A percentile compares a stretch with the other conserved stretches of the same genome.
These are phyloP conservation scores for Dioscorea dumetorum DNA, from an alignment of 106 monocot genomes.

Conservation along the genomic window DNA sequence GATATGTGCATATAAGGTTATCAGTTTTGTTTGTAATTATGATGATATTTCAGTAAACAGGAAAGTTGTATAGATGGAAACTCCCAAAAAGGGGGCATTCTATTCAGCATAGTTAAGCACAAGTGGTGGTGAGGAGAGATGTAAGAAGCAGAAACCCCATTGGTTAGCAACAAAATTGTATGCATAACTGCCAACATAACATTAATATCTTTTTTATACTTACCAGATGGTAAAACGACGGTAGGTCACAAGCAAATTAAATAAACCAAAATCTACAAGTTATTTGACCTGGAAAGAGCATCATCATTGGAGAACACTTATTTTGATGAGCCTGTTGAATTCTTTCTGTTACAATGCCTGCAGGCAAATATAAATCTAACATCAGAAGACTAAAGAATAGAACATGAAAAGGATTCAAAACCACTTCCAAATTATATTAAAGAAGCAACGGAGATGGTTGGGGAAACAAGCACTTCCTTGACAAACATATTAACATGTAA, in stretches of 20 bases:
- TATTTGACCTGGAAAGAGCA: conserved; percentile 82
- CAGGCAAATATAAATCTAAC: background rate
- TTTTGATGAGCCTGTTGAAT: conserved; percentile 63
- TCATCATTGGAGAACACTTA: conserved; percentile 47
- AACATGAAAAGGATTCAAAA: background rate
- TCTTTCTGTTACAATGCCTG: conserved; percentile 76
- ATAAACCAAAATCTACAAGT: background rate
- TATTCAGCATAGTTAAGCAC: no score
- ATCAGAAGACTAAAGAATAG: background rate
- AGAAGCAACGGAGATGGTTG: background rate
- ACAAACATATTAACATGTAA: background rate
- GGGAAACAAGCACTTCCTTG: background rate
- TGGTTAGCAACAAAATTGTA: background rate
- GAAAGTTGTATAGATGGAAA: no score
- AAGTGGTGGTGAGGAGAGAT: background rate
- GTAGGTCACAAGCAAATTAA: background rate
- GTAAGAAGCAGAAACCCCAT: background rate
- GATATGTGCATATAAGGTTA: no score
- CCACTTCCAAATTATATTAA: background rate
- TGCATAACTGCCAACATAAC: background rate
- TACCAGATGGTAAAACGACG: background rate
- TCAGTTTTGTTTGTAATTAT: no score
- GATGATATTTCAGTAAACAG: no score
- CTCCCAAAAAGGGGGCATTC: no score
- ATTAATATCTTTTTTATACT: background rate